A percentile compares a stretch with the other conserved stretches of the same genome.
These are phyloP conservation scores for Physcomitrellopsis africana DNA, from an alignment of 225 moss, liverwort and hornwort species.

Conservation along the genomic window DNA sequence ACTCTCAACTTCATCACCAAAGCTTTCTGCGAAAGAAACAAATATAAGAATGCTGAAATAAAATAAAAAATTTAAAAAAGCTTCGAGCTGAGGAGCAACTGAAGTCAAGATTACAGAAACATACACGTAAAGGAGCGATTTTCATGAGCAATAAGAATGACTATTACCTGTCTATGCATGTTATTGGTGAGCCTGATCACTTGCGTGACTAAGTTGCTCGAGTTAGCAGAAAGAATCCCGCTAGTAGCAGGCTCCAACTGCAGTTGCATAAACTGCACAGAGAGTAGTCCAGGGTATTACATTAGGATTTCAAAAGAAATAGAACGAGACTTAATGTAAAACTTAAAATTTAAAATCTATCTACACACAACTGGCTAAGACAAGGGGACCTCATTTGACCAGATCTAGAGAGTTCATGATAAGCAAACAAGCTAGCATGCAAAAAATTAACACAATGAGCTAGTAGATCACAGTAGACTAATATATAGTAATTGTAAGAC, in stretches of 20 bases:
- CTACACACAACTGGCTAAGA: neutral
- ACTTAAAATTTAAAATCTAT: neutral
- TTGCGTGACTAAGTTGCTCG: constrained; percentile 74
- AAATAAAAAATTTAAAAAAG: no score
- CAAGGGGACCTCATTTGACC: constrained; percentile 12
- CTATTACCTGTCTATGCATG: constrained; percentile 83
- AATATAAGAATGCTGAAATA: constrained; percentile 14
- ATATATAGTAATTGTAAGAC: constrained; percentile 11
- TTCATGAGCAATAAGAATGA: constrained; percentile 17
- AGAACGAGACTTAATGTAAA: neutral
- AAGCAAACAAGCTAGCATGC: neutral
- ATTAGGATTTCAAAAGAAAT: neutral
- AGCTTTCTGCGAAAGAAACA: constrained; percentile 75
- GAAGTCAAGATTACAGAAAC: neutral
- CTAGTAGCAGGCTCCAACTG: constrained; percentile 93
- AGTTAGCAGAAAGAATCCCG: constrained; percentile 69
- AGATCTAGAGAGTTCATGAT: constrained; percentile 11
- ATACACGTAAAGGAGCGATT: constrained; percentile 9
- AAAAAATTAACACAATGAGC: neutral
- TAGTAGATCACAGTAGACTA: constrained; percentile 3
- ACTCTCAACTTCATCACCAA: constrained; percentile 94
- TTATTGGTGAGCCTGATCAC: constrained; percentile 84
- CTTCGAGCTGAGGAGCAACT: neutral
- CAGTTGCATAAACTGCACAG: constrained; percentile 80
- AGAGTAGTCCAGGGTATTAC: constrained; percentile 11